Conservation (phyloP, 192 early-diverging fungal species). For the Umbelopsis sp. region DNA sequence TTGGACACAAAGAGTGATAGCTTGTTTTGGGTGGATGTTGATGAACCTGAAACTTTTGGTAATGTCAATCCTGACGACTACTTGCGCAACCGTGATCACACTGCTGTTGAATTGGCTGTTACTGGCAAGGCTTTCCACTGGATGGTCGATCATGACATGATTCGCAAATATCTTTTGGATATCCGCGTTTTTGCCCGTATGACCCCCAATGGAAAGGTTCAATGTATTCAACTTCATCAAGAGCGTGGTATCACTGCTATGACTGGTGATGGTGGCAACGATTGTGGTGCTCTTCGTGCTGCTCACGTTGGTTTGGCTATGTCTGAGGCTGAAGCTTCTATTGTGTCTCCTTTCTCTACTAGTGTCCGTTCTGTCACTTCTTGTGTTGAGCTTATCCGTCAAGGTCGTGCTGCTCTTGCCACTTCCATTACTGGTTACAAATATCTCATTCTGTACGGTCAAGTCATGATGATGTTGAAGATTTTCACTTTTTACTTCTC, state of each 20-base stretch:
- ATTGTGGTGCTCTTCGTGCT: slow-evolving; percentile 81
- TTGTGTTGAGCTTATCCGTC: slow-evolving; percentile 71
- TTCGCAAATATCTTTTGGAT: slow-evolving; percentile 60
- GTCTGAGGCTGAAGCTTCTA: slow-evolving; percentile 78
- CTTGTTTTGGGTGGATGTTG: slow-evolving; percentile 64
- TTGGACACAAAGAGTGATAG: slow-evolving; percentile 42
- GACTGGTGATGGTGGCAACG: slow-evolving; percentile 89
- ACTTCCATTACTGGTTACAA: slow-evolving; percentile 73
- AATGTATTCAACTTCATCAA: slow-evolving; percentile 77
- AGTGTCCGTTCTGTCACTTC: slow-evolving; percentile 62
- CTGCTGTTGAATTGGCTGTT: slow-evolving; percentile 68
- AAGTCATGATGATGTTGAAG: slow-evolving; percentile 65
- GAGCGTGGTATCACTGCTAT: slow-evolving; percentile 75
- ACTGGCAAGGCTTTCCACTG: slow-evolving; percentile 70
- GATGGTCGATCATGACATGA: slow-evolving; percentile 46
- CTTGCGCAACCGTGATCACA: slow-evolving; percentile 30
- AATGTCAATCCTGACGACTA: slow-evolving; percentile 39
- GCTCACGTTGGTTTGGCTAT: slow-evolving; percentile 81
- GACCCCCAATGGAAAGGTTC: slow-evolving; percentile 78
- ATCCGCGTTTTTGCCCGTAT: slow-evolving; percentile 81
- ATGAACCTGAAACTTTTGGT: slow-evolving; percentile 46
- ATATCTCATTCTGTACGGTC: slow-evolving; percentile 65
- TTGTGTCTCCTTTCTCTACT: slow-evolving; percentile 81
- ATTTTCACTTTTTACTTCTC: slow-evolving; percentile 70
- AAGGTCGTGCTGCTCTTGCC: slow-evolving; percentile 72